Evolutionary conservation across 495 filamentous ascomycete genomes (phyloP), one percentile per base, ranked within the genome.

Genomic region (Penicillium malachiteum): DNA sequence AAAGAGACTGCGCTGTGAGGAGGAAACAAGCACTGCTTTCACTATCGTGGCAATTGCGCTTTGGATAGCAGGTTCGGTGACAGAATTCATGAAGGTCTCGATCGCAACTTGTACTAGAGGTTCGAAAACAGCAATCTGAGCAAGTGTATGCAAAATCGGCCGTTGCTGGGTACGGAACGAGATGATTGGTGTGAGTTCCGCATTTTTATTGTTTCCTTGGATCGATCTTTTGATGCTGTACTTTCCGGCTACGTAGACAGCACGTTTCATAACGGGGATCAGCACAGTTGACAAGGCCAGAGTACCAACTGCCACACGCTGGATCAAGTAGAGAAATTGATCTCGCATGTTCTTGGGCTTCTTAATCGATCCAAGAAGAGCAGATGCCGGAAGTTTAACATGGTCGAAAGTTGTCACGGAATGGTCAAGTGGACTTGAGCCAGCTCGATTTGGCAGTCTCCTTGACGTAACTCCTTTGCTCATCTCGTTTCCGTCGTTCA

Each of bases 371-470:
- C 39, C 39, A 16, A 72, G 55, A 32, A 73, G 60, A 1, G 71
- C 60, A 3, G 58, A 44, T 2, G 47, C 16, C 13, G 58, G 46
- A 1, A 74, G 57, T 0, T 39, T 50, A 10, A 74, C 71, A 21
- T 71, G 60, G 37, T 66, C 45, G 58, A 74, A 74, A 0, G 56
- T 55, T 1, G 71, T 74, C 26, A 74, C 56, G 44, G 63, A 39
- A 47, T 74, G 67, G 49, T 74, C 65, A n/a, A 37, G 34, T 37
- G 34, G 8, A 5, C 8, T 37, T 10, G 34, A 10, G 5, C 34
- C 9, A 37, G 34, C 34, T 7, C 34, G 34, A 37, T 9, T 9
- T 12, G 11, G 16, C n/a, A 56, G 49, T 21, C 49, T 13, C 39
- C 39, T 13, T 21, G 63, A 59, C 18, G 47, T 59, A 9, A 73